Evolutionary conservation across 2,329 filamentous ascomycete species (phyloP).

Genomic region (Colletotrichum cordylinicola): DNA sequence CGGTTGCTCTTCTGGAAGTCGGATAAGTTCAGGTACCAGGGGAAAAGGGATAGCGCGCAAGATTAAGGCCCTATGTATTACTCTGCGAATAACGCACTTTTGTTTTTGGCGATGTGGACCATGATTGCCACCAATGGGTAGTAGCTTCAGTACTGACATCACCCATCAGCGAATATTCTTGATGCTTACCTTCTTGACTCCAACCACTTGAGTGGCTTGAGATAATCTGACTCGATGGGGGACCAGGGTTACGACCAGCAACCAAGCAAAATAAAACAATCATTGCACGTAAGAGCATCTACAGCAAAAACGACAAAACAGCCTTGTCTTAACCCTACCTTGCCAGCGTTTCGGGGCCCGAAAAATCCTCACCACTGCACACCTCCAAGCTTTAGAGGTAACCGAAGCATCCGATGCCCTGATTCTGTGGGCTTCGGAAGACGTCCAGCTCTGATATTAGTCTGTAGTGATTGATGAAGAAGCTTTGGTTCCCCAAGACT

Average conservation of each 20-base stretch:
- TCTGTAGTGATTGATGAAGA: slow-evolving; percentile 55
- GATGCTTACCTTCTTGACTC: neutral
- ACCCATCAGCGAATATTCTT: neutral
- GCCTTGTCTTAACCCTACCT: neutral
- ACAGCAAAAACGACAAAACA: neutral
- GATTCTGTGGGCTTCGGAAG: slow-evolving; percentile 39
- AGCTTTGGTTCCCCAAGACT: slow-evolving; percentile 49
- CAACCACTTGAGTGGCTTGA: neutral
- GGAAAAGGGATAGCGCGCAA: neutral
- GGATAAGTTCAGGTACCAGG: neutral
- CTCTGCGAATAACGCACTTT: neutral
- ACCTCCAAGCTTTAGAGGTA: slow-evolving; percentile 35
- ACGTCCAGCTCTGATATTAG: slow-evolving; percentile 56
- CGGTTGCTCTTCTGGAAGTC: neutral
- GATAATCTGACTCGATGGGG: neutral
- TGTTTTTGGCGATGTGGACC: neutral
- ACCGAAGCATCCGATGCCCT: slow-evolving; percentile 37
- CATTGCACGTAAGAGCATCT: neutral
- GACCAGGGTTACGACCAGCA: neutral
- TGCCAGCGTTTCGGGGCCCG: neutral
- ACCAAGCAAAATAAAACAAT: neutral
- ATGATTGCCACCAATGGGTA: neutral
- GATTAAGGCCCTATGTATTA: neutral
- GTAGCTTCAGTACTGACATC: neutral
- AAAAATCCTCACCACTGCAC: slow-evolving; percentile 57